A percentile compares a stretch with the other conserved stretches of the same genome.
Evolutionary conservation across 305 asterid genomes (phyloP).

Genomic region (Ilex paraguariensis): DNA sequence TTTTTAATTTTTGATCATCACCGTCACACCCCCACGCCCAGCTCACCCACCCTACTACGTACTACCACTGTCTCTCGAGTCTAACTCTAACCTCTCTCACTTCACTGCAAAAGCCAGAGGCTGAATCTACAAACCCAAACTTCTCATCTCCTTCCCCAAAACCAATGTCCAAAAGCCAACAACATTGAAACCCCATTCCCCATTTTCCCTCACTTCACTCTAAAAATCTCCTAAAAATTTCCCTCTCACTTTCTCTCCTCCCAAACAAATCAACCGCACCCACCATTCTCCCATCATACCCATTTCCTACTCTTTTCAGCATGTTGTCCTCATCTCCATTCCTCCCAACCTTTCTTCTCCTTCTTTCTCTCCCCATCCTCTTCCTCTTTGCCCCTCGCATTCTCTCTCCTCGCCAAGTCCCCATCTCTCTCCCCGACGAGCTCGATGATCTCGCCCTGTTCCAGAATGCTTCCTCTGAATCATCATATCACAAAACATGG

Average conservation of each 20-base stretch:
- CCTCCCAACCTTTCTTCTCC: conserved; percentile 57
- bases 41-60: too few relatives aligned
- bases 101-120: too few relatives aligned
- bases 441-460: conserved; percentile 84
- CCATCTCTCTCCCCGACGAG: conserved; percentile 75
- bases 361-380: conserved; percentile 58
- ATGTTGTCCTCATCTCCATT: conserved; percentile 47
- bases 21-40: too few relatives aligned
- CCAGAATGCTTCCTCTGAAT: conserved; percentile 59
- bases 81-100: too few relatives aligned
- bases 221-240: neutral
- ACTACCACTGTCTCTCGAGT: too few relatives aligned
- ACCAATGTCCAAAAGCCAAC: neutral
- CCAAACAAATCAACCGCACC: neutral
- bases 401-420: conserved; percentile 60
- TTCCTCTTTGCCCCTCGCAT: conserved; percentile 55
- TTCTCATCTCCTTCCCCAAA: neutral
- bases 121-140: too few relatives aligned
- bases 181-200: neutral
- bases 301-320: conserved; percentile 1
- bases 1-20: too few relatives aligned
- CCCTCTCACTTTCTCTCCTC: neutral
- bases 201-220: neutral
- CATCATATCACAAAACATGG: conserved; percentile 7
- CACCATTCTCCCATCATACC: too few relatives aligned